These are phyloP conservation scores for Cladosporium austrohemisphaericum DNA, from an alignment of 2,329 filamentous ascomycete genomes.

Conservation along the genomic window DNA sequence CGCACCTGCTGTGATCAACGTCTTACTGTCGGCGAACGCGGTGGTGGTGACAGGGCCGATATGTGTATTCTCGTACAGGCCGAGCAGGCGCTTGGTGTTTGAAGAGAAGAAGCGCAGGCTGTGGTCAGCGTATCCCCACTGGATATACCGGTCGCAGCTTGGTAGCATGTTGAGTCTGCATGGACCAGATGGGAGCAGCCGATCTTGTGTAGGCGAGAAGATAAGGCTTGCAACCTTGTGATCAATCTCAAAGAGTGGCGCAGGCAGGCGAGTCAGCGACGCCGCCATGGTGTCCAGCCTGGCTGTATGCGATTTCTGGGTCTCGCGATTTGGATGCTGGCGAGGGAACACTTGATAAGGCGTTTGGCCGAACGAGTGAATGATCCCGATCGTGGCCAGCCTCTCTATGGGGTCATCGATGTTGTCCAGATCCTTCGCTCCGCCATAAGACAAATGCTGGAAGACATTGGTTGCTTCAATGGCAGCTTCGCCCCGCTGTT, in stretches of 20 bases:
- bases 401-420: conserved; percentile 86
- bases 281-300: conserved; percentile 76
- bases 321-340: conserved; percentile 68
- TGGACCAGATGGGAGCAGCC: conserved; percentile 75
- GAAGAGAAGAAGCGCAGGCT: conserved; percentile 87
- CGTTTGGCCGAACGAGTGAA: conserved; percentile 98
- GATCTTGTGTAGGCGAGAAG: conserved; percentile 75
- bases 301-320: conserved; percentile 56
- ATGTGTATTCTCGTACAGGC: conserved; percentile 90
- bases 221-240: conserved; percentile 77
- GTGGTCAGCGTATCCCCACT: conserved; percentile 94
- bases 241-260: conserved; percentile 70
- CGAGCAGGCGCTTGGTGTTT: conserved; percentile 76
- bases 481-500: conserved; percentile 89
- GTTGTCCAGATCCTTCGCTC: conserved; percentile 84
- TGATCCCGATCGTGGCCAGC: conserved; percentile 86
- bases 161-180: conserved; percentile 86
- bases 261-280: conserved; percentile 71
- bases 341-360: conserved; percentile 89
- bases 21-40: conserved; percentile 82
- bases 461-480: conserved; percentile 92
- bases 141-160: conserved; percentile 81
- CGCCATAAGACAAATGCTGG: conserved; percentile 91
- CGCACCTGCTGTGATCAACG: conserved; percentile 83
- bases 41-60: conserved; percentile 82